Base-by-base conservation (phyloP, 1,284 basidiomycete species). In the Sphagnurus paluster region DNA sequence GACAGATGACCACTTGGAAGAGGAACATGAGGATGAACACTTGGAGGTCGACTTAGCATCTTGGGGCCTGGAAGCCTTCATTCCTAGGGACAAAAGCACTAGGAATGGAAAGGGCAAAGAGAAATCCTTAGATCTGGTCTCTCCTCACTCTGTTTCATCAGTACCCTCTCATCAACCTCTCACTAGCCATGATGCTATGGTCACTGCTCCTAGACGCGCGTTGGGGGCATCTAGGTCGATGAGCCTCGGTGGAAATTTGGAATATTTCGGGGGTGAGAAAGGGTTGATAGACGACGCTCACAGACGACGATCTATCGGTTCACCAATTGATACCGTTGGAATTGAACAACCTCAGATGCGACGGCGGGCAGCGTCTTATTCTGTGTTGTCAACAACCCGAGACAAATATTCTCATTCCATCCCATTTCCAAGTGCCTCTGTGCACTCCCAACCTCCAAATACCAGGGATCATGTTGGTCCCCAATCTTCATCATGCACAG, bases 1-100 rank as follows among this genome's bases (percentile, higher is more conserved):
- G 29, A 69, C 70, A 25, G 83, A 81, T 48, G 81, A 81, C 29
- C 72, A 74, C 2, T 69, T 71, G 9, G 81, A 81, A 26, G 77
- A 78, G 7, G 26, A 78, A 75, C 5, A 70, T 7, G 71, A 73
- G 34, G 75, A 72, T 23, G 72, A 75, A 34, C 79, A 74, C 13
- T 52, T 86, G 38, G 87, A 90, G 59, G 84, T 92, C 16, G 88
- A 91, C 65, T 70, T 91, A 41, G 75, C 85, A 2, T 90, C 88
- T 16, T 91, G 90, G 88, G 88, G 88, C 2, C 70, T 91, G 17
- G 86, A 90, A 48, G 77, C 80, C 13, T 81, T 89, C 62, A 79
- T 89, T 47, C 75, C 82, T 0, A 84, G 86, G 59, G 78, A 82
- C 50, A 83, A 80, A 63, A 66, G 69, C 20, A 61, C 64, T 54